These are phyloP conservation scores for Linum tenue DNA, from an alignment of 345 rosid genomes.

Conservation along the genomic window DNA sequence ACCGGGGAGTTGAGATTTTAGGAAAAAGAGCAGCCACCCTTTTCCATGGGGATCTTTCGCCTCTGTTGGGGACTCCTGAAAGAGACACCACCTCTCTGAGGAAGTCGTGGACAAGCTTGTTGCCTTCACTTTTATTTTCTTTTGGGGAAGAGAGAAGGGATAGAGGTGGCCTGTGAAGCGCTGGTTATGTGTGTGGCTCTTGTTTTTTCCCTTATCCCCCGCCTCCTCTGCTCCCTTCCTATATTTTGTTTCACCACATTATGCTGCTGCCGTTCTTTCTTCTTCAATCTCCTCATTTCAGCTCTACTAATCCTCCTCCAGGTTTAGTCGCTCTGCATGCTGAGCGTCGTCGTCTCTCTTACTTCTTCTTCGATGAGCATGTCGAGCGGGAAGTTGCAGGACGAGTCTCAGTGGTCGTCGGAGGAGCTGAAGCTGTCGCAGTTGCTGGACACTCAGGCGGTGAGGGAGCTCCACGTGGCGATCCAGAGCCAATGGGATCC, in stretches of 20 bases:
- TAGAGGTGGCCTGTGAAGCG: slow-evolving; percentile 39
- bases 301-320: slow-evolving; percentile 8
- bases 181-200: slow-evolving; percentile 87
- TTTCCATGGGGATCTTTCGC: slow-evolving; percentile 15
- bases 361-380: slow-evolving; percentile 16
- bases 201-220: slow-evolving; percentile 51
- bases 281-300: slow-evolving; percentile 12
- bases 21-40: background rate
- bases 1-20: slow-evolving; percentile 7
- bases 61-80: slow-evolving; percentile 11
- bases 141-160: slow-evolving; percentile 35
- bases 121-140: slow-evolving; percentile 34
- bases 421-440: slow-evolving; percentile 62
- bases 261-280: slow-evolving; percentile 22
- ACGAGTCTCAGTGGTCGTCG: slow-evolving; percentile 30
- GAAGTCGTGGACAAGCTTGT: slow-evolving; percentile 46
- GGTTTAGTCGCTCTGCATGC: background rate
- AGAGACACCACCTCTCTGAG: slow-evolving; percentile 29
- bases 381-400: slow-evolving; percentile 34
- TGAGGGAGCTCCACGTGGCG: slow-evolving; percentile 48
- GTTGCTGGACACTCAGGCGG: slow-evolving; percentile 29
- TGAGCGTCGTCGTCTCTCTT: background rate
- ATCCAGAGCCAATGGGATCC: slow-evolving; percentile 64
- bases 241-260: slow-evolving; percentile 3
- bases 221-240: slow-evolving; percentile 16